Base-by-base conservation (phyloP, 257 asterid species). In the Solanum rostratum region DNA sequence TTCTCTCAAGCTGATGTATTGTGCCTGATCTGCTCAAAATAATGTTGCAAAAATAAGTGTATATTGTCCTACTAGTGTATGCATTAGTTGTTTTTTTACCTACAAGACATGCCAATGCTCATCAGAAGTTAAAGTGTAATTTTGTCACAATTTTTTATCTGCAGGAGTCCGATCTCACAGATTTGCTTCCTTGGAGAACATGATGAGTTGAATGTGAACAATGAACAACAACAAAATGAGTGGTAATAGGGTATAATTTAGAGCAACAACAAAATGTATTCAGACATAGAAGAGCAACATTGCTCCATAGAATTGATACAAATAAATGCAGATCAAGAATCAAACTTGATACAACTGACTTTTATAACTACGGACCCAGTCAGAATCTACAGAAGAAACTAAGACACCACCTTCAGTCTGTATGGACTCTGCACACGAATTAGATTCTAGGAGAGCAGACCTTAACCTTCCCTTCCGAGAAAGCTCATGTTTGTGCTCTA, bases 361-460 rank as follows among this genome's bases (percentile, higher is more conserved):
- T 84, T 89, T 90, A 68, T 81, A 84, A 86, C 88, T 82, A 81
- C 27, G 88, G 27, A 82, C 87, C 97, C 97, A 94, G 85, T 96
- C 94, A 29, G 96, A 96, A 88, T 94, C 98, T 83, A 83, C 87
- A 54, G 99, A 96, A 87, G 89, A 91, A 83, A 87, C 88, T 20
- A 96, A 86, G 70, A 94, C 93, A 70, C 93, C 95, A 10, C 92
- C 97, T 85, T 93, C 90, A 20, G 91, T 93, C 90, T 91, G 80
- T 54, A 93, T 93, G 85, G 99, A 96, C 91, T 94, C 98, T 1
- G 97, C 95, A 84, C 91, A 88, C 6, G 73, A 52, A 79, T 85
- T 45, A 37, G 80, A 62, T 78, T 57, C 70, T 50, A 7, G 65
- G 5, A 82, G 84, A 20, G 80, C 29, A 37, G 65, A 29, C 27